Base-by-base conservation (phyloP, 805 yeast species). In the Schwanniomyces sp. region DNA sequence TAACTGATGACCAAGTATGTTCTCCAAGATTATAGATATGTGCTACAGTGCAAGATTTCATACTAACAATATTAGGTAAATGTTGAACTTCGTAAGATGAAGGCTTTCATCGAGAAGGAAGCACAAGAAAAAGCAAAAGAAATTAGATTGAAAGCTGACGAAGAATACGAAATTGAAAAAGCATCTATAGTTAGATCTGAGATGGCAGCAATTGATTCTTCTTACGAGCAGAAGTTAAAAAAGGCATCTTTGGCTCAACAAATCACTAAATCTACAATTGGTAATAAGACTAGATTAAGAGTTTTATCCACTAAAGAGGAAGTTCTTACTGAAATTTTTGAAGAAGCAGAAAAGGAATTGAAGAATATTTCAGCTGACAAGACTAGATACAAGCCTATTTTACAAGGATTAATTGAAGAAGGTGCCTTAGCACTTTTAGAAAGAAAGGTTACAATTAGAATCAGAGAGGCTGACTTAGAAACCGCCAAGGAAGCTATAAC, bases 111-210 rank as follows among this genome's bases (percentile, higher is more conserved):
- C 81, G 89, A 87, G 75, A 94, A 92, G 81, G 99, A 94, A 76
- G 99, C 99, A 34, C 96, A 91, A 63, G 99, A 94, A 71, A 94
- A 94, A 76, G 97, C 98, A 57, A 89, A 88, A 69, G 99, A 94
- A 72, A 91, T 94, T 64, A 85, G 80, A 67, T 78, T 94, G 62
- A 95, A 94, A 77, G 97, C 98, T 39, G 96, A 95, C 67, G 99
- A 94, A 72, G 99, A 94, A 75, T 94, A 92, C 67, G 98, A 94
- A 72, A 91, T 94, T 62, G 99, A 94, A 69, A 94, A 94, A 78
- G 92, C 97, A 18, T 84, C 90, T 48, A 84, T 94, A 63, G 98
- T 94, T 49, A 88, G 98, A 63, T 80, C 90, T 11, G 99, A 94
- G 72, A 87, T 87, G 47, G 85, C 94, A 44, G 82, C 91, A 44